These are phyloP conservation scores for Triadica sebifera DNA, from an alignment of 345 rosid genomes.

Conservation along the genomic window DNA sequence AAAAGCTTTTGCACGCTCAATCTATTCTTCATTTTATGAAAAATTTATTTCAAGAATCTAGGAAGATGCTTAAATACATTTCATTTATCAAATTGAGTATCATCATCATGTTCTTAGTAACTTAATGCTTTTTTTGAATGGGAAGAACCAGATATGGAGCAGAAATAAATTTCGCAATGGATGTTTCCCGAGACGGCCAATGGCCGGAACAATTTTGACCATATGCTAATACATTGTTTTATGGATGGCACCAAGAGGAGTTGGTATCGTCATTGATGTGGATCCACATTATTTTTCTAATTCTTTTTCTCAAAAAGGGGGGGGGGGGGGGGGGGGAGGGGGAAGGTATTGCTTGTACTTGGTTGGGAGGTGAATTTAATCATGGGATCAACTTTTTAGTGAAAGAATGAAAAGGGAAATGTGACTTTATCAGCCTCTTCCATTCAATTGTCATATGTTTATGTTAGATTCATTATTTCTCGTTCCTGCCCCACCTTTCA, in stretches of 20 bases:
- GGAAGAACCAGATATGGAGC: constrained; percentile 30
- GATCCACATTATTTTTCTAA: too few species aligned
- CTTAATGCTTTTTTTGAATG: constrained; percentile 32
- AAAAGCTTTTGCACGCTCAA: too few species aligned
- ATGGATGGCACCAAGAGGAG: constrained; percentile 23
- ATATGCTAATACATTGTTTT: constrained; percentile 21
- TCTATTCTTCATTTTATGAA: too few species aligned
- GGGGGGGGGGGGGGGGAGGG: neutral
- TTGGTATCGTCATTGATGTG: constrained; percentile 28
- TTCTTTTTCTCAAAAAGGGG: constrained; percentile 11
- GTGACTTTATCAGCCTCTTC: neutral
- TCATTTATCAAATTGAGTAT: constrained; percentile 3
- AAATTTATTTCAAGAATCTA: neutral
- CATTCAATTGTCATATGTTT: neutral
- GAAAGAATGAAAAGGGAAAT: constrained; percentile 10
- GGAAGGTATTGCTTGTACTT: constrained; percentile 13
- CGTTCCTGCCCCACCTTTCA: neutral
- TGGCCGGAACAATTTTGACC: constrained; percentile 43
- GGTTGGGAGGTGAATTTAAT: constrained; percentile 31
- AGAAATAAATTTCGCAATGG: constrained; percentile 28
- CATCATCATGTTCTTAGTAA: neutral
- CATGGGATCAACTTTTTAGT: constrained; percentile 11
- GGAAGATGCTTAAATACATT: neutral
- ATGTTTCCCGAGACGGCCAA: constrained; percentile 18
- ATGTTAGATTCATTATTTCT: neutral